These are phyloP conservation scores for Bidens hawaiensis DNA, from an alignment of 140 eudicot species.

Conservation along the genomic window DNA sequence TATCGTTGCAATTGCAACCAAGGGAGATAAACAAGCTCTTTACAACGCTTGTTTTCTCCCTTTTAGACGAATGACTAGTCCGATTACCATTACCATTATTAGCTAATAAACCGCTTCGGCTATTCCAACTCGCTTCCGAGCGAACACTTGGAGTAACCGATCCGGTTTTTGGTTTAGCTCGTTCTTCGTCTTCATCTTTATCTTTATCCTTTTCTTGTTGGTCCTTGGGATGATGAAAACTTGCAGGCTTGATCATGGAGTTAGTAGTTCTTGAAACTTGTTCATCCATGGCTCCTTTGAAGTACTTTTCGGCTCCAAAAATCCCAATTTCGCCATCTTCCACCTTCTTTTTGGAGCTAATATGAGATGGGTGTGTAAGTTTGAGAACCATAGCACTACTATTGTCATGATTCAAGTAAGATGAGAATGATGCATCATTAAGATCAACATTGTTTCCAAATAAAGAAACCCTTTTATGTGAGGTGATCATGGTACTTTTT, in stretches of 20 bases:
- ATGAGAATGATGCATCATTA: constrained; percentile 49
- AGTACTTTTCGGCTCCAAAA: constrained; percentile 85
- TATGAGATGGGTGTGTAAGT: constrained; percentile 28
- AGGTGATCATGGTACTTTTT: constrained; percentile 23
- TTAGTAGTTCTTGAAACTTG: constrained; percentile 26
- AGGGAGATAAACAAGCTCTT: constrained; percentile 52
- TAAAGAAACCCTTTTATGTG: constrained; percentile 32
- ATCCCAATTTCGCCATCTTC: constrained; percentile 76
- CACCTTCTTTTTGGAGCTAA: constrained; percentile 31
- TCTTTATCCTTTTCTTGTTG: constrained; percentile 21
- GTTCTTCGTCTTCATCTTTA: too few relatives aligned
- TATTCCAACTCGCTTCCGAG: constrained; percentile 73
- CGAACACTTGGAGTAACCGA: constrained; percentile 58
- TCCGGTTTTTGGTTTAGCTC: constrained; percentile 25
- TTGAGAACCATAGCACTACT: constrained; percentile 19
- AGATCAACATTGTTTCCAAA: constrained; percentile 28
- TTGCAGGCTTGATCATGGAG: constrained; percentile 14
- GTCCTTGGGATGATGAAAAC: constrained; percentile 10
- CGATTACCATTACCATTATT: constrained; percentile 17
- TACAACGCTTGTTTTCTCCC: constrained; percentile 21
- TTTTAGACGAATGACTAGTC: constrained; percentile 25
- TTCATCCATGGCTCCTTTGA: constrained; percentile 56
- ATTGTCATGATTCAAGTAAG: constrained; percentile 38
- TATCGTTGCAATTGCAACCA: constrained; percentile 65
- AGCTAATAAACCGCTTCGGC: constrained; percentile 55